Percentiles rank a stretch among this genome's conserved stretches.
phyloP scores from a whole-genome alignment of 129 eudicot genomes.

The Ambrosia trifida region DNA sequence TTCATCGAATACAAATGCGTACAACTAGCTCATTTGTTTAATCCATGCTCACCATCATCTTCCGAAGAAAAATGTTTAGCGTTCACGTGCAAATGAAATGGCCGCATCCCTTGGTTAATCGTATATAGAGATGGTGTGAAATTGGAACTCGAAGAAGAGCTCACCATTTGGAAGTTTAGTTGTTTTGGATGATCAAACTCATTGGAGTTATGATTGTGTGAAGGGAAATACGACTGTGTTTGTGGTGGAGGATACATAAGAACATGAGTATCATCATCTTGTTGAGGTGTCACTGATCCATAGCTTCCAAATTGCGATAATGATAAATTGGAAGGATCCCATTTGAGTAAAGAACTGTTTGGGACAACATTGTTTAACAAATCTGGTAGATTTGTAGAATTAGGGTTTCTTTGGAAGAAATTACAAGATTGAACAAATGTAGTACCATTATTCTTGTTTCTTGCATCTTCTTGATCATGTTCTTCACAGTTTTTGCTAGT shows the following conservation, averaged over 20 bases:
- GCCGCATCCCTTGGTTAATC: constrained; percentile 47
- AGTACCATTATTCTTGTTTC: constrained; percentile 37
- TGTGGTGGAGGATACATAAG: constrained; percentile 40
- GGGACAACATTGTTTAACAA: constrained; percentile 45
- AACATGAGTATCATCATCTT: constrained; percentile 20
- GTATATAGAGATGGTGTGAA: constrained; percentile 41
- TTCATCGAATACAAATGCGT: constrained; percentile 10
- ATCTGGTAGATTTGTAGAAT: constrained; percentile 39
- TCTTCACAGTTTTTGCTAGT: constrained; percentile 15
- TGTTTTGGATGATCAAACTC: constrained; percentile 37
- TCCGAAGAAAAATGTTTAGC: constrained; percentile 47
- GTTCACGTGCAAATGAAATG: constrained; percentile 53
- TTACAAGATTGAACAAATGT: constrained; percentile 40
- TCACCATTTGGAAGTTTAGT: constrained; percentile 48
- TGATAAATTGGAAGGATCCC: constrained; percentile 66
- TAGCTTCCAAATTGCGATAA: constrained; percentile 44
- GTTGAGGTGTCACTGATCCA: constrained; percentile 34
- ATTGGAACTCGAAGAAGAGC: constrained; percentile 40
- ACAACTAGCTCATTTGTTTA: constrained; percentile 39
- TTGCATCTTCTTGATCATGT: constrained; percentile 36
- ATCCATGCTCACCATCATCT: constrained; percentile 31
- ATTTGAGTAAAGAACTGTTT: constrained; percentile 47
- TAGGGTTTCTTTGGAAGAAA: constrained; percentile 41
- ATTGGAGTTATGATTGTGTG: constrained; percentile 36
- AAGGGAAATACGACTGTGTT: constrained; percentile 41